Conservation (phyloP, 306 rosid species). For the Corylus americana region DNA sequence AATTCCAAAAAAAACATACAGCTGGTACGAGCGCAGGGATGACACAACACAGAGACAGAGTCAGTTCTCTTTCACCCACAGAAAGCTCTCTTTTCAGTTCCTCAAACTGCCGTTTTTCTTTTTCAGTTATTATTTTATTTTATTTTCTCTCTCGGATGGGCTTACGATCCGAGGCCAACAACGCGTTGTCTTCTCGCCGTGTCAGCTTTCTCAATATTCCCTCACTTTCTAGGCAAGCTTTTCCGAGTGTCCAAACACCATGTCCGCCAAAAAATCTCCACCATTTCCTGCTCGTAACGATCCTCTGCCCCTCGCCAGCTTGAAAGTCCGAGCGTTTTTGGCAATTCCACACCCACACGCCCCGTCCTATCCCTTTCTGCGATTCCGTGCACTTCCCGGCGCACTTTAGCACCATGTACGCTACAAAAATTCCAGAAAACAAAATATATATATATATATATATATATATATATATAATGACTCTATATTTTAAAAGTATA, state of each 20-base stretch:
- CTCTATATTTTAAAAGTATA: neutral
- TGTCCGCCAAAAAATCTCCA: slow-evolving; percentile 40
- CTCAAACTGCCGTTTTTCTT: slow-evolving; percentile 34
- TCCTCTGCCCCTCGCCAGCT: slow-evolving; percentile 15
- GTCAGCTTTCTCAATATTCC: slow-evolving; percentile 43
- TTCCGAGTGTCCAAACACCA: slow-evolving; percentile 46
- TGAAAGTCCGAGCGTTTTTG: slow-evolving; percentile 40
- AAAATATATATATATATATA: no score
- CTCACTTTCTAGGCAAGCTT: slow-evolving; percentile 24
- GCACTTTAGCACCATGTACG: slow-evolving; percentile 22
- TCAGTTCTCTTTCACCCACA: slow-evolving; percentile 31
- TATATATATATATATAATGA: no score
- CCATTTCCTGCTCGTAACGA: slow-evolving; percentile 22
- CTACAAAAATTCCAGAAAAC: neutral
- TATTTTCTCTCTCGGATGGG: neutral
- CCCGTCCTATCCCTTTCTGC: slow-evolving; percentile 51
- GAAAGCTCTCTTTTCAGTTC: slow-evolving; percentile 28
- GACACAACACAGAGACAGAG: slow-evolving; percentile 3
- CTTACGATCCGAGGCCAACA: neutral
- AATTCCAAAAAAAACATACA: slow-evolving; percentile 19
- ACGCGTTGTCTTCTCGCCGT: slow-evolving; percentile 1
- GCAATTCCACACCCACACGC: slow-evolving; percentile 20
- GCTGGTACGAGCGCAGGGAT: slow-evolving; percentile 14
- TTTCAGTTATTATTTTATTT: neutral
- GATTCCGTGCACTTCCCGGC: slow-evolving; percentile 34